Conservation (phyloP, 2,329 filamentous ascomycete species). For the Trichophyton benhamiae region DNA sequence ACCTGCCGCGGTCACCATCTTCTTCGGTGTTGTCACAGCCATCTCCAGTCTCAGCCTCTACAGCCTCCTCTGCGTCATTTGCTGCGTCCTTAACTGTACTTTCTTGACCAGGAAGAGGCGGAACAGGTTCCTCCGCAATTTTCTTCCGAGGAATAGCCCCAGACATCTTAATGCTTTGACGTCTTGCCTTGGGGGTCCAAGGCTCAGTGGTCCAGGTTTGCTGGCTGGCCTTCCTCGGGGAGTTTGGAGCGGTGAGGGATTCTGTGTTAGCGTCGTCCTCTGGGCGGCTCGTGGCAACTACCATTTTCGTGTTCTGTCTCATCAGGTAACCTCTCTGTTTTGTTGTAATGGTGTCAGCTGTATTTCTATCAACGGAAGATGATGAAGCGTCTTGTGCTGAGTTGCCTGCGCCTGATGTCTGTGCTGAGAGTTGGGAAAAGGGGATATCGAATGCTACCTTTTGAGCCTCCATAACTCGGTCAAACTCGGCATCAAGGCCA, state of each 20-base stretch:
- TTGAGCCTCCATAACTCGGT: conserved; percentile 88
- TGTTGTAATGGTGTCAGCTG: conserved; percentile 49
- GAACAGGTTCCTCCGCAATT: conserved; percentile 51
- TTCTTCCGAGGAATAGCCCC: conserved; percentile 48
- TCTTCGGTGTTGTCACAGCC: conserved; percentile 49
- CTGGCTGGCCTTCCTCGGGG: conserved; percentile 66
- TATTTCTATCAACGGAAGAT: conserved; percentile 21
- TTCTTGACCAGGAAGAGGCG: conserved; percentile 76
- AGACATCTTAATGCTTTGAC: conserved; percentile 49
- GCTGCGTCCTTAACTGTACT: conserved; percentile 58
- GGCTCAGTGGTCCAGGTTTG: conserved; percentile 95
- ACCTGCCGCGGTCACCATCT: conserved; percentile 70
- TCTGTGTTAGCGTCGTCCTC: conserved; percentile 38
- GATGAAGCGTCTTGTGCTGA: conserved; percentile 8
- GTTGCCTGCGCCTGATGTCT: conserved; percentile 15
- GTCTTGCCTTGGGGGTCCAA: conserved; percentile 73
- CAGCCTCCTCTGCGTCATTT: conserved; percentile 55
- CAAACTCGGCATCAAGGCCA: conserved; percentile 83
- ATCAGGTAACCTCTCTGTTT: conserved; percentile 95
- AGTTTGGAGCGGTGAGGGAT: conserved; percentile 32
- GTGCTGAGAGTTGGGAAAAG: conserved; percentile 24
- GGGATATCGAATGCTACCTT: conserved; percentile 61
- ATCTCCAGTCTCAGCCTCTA: conserved; percentile 35
- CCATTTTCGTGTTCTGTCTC: conserved; percentile 95
- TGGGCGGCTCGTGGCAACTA: conserved; percentile 70